phyloP scores from a whole-genome alignment of 116 monocot genomes.

The Cymodocea nodosa region DNA sequence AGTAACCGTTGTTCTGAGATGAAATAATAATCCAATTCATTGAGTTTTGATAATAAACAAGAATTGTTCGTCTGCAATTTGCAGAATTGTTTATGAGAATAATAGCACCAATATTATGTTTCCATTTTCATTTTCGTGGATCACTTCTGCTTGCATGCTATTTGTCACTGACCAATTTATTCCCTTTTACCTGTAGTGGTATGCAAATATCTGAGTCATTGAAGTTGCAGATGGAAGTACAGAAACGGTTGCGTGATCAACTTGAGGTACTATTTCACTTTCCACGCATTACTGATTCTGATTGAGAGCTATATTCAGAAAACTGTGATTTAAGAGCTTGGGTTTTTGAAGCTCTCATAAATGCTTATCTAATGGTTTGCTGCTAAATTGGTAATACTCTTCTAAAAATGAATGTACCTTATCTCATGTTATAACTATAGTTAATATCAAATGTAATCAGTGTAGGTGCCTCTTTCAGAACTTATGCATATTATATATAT shows the following conservation, averaged over 20 bases:
- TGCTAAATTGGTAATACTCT: no score
- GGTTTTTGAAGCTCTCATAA: no score
- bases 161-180: not conserved
- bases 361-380: no score
- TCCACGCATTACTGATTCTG: not conserved
- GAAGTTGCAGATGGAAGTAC: constrained; percentile 97
- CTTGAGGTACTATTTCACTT: constrained; percentile 37
- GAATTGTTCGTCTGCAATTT: not conserved
- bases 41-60: no score
- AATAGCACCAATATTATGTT: not conserved
- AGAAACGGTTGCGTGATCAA: constrained; percentile 88
- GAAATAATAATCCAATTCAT: no score
- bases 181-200: constrained; percentile 14
- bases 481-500: no score
- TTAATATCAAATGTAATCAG: no score
- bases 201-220: constrained; percentile 67
- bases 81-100: not conserved
- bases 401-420: no score
- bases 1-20: no score
- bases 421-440: no score
- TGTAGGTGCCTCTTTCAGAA: no score
- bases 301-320: no score
- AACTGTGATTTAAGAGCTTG: not conserved
- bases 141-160: not conserved
- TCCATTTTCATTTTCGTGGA: not conserved